These are phyloP conservation scores for Stagonosporopsis chrysanthemi DNA, from an alignment of 2,329 filamentous ascomycete genomes.

Conservation along the genomic window DNA sequence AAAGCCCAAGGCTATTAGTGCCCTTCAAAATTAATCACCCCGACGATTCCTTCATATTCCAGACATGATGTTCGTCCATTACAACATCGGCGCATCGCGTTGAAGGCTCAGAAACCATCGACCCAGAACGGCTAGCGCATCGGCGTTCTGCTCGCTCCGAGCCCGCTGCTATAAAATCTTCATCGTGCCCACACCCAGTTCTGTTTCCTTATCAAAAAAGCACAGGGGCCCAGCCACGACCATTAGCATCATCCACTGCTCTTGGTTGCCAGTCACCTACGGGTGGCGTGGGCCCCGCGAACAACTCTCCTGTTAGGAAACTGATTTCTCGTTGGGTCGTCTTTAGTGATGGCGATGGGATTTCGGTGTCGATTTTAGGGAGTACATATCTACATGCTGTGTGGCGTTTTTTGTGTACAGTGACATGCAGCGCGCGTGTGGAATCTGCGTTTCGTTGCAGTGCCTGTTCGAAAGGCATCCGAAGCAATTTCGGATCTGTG, in stretches of 20 bases:
- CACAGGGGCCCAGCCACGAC: conserved; percentile 72
- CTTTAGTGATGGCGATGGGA: conserved; percentile 75
- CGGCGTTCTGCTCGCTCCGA: conserved; percentile 15
- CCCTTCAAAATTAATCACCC: too few relatives aligned
- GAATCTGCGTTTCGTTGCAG: neutral
- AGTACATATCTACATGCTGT: conserved; percentile 60
- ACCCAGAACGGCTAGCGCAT: conserved; percentile 11
- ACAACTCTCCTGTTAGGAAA: conserved; percentile 69
- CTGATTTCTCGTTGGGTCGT: conserved; percentile 72
- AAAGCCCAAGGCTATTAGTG: neutral
- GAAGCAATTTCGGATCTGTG: neutral
- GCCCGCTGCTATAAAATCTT: conserved; percentile 17
- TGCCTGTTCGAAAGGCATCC: neutral
- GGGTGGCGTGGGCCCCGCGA: conserved; percentile 71
- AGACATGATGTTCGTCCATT: too few relatives aligned
- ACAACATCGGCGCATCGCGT: neutral
- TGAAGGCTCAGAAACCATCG: neutral
- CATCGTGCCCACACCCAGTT: conserved; percentile 37
- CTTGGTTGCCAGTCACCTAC: conserved; percentile 71
- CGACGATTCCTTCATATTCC: too few relatives aligned
- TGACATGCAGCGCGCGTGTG: neutral
- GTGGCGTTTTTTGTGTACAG: neutral
- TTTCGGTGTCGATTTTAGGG: conserved; percentile 73
- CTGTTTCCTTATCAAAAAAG: conserved; percentile 65
- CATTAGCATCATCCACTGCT: conserved; percentile 64